phyloP scores from a whole-genome alignment of 306 rosid genomes.

The Quercus parvula region DNA sequence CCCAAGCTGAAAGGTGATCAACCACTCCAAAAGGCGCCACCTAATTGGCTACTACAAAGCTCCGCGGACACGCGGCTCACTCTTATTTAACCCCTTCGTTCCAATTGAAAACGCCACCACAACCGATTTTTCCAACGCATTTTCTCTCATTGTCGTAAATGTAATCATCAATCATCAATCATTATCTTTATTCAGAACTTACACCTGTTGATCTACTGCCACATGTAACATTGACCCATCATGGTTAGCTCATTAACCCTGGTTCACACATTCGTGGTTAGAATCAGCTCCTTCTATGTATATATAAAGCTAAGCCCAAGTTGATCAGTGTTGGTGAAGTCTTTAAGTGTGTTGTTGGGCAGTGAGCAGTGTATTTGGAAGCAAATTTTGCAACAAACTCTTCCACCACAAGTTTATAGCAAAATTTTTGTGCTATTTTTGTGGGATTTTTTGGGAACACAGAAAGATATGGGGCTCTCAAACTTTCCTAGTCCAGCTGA shows the following conservation, averaged over 20 bases:
- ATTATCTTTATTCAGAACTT: background rate
- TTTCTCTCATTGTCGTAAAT: too few relatives aligned
- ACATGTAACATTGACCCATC: slow-evolving; percentile 25
- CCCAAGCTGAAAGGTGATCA: slow-evolving; percentile 3
- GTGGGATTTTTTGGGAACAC: background rate
- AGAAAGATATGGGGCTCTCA: slow-evolving; percentile 61
- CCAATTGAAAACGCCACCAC: slow-evolving; percentile 15
- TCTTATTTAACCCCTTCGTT: slow-evolving; percentile 16
- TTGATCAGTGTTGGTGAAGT: background rate
- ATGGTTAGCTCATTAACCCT: slow-evolving; percentile 20
- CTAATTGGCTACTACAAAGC: slow-evolving; percentile 30
- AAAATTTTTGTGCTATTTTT: background rate
- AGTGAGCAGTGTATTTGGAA: background rate
- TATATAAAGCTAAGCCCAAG: background rate
- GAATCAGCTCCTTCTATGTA: background rate
- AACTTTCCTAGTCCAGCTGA: slow-evolving; percentile 52
- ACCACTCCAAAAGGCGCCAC: slow-evolving; percentile 31
- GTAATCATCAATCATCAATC: background rate
- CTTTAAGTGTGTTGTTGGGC: background rate
- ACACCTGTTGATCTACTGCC: slow-evolving; percentile 44
- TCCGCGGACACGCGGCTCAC: slow-evolving; percentile 41
- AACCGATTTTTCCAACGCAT: background rate
- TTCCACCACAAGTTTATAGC: too few relatives aligned
- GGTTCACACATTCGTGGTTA: slow-evolving; percentile 28
- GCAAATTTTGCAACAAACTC: too few relatives aligned